Conservation (phyloP, 2,329 filamentous ascomycete genomes). For the Fusarium heterosporum region DNA sequence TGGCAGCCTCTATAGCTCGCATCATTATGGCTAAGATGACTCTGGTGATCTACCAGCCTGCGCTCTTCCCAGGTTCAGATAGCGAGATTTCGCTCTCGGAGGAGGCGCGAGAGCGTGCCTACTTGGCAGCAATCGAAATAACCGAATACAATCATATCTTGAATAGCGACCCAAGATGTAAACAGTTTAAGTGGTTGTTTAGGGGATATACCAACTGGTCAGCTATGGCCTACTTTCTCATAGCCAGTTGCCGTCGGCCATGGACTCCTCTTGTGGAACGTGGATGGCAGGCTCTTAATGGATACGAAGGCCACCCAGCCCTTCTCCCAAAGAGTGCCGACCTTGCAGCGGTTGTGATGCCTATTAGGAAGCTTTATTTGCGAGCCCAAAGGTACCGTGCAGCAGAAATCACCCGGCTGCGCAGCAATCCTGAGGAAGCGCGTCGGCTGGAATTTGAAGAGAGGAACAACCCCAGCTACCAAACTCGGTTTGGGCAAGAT, state of each 20-base stretch:
- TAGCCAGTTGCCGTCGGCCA: constrained; percentile 60
- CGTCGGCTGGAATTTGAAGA: constrained; percentile 63
- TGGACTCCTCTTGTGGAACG: constrained; percentile 64
- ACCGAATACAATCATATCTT: constrained; percentile 76
- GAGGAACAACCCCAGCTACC: constrained; percentile 55
- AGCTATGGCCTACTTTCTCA: constrained; percentile 61
- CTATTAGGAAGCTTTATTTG: constrained; percentile 65
- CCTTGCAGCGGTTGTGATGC: constrained; percentile 64
- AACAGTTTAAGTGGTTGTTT: constrained; percentile 63
- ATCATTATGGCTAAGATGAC: constrained; percentile 83
- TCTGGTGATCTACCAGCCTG: constrained; percentile 80
- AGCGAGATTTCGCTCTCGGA: constrained; percentile 66
- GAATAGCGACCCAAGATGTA: constrained; percentile 66
- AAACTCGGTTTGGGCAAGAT: constrained; percentile 61
- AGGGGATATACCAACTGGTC: constrained; percentile 65
- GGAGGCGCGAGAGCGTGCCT: constrained; percentile 75
- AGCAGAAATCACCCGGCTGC: constrained; percentile 62
- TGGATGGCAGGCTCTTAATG: constrained; percentile 61
- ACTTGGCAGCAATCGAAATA: constrained; percentile 78
- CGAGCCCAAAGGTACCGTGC: constrained; percentile 65
- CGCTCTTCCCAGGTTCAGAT: constrained; percentile 70
- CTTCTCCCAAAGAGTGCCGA: constrained; percentile 60
- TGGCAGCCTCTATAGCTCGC: constrained; percentile 74
- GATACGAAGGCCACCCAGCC: constrained; percentile 53
- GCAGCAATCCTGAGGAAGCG: constrained; percentile 61